A percentile compares a stretch with the other conserved stretches of the same genome.
Conservation (phyloP, 768 basidiomycete species). For the Boletus rubroflammeus region DNA sequence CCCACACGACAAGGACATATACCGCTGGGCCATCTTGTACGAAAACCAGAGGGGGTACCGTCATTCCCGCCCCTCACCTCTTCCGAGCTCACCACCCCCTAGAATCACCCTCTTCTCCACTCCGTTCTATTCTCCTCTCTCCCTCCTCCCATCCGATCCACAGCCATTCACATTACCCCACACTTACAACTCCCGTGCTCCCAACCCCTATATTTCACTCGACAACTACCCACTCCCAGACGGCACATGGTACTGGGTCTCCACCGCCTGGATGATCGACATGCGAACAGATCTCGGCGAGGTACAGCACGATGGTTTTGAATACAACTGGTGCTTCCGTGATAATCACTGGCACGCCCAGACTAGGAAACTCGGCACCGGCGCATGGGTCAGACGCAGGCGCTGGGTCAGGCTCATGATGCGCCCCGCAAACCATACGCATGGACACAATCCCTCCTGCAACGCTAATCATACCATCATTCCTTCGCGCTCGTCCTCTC, state of each 20-base stretch:
- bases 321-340: conserved; percentile 81
- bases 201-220: conserved; percentile 56
- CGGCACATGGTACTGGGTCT: conserved; percentile 80
- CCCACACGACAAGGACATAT: conserved; percentile 45
- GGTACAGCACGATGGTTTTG: conserved; percentile 80
- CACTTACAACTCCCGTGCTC: conserved; percentile 34
- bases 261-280: conserved; percentile 81
- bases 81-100: conserved; percentile 26
- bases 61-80: conserved; percentile 5
- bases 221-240: conserved; percentile 71
- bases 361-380: conserved; percentile 55
- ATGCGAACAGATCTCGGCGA: conserved; percentile 75
- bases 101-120: conserved; percentile 65
- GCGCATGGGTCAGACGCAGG: conserved; percentile 73
- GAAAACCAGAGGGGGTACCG: conserved; percentile 81
- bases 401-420: conserved; percentile 87
- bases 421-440: conserved; percentile 45
- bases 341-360: conserved; percentile 61
- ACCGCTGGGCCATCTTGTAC: conserved; percentile 75
- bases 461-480: neutral
- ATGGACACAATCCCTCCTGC: neutral
- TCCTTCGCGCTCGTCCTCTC: conserved; percentile 9
- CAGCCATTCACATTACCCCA: conserved; percentile 66
- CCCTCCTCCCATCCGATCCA: conserved; percentile 70
- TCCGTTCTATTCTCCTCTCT: conserved; percentile 65